Percentiles rank a stretch among this genome's conserved stretches.
These are phyloP conservation scores for Colletotrichum sp. DNA, from an alignment of 2,329 filamentous ascomycete species.

Conservation along the genomic window DNA sequence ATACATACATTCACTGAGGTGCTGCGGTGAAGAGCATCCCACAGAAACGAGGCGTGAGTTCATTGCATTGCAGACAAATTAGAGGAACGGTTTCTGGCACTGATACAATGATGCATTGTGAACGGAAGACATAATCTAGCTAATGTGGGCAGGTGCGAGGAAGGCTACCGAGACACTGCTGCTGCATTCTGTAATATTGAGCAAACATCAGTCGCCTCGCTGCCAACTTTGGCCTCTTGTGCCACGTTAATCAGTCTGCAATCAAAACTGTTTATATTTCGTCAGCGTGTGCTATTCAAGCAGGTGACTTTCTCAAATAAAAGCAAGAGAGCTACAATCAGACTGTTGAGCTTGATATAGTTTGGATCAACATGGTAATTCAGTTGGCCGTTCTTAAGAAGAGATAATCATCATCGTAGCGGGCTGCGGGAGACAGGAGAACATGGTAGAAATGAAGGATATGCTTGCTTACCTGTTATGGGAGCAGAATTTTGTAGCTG, in stretches of 20 bases:
- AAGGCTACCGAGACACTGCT: neutral
- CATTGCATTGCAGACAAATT: neutral
- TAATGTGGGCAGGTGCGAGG: neutral
- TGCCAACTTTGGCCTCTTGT: neutral
- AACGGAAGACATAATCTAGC: neutral
- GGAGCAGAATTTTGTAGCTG: neutral
- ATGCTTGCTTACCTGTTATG: neutral
- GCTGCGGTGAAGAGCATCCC: neutral
- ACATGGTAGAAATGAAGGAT: neutral
- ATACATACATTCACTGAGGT: neutral
- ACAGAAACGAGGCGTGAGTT: neutral
- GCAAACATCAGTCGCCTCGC: neutral
- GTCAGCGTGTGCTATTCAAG: neutral
- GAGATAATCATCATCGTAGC: slow-evolving; percentile 18
- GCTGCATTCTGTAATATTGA: neutral
- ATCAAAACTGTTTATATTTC: neutral
- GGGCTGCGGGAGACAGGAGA: neutral
- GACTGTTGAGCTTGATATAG: slow-evolving; percentile 24
- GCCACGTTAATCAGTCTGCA: neutral
- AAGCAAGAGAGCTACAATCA: slow-evolving; percentile 7
- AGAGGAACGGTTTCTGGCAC: neutral
- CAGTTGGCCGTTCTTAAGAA: slow-evolving; percentile 24
- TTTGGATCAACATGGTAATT: slow-evolving; percentile 20
- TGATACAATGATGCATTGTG: neutral
- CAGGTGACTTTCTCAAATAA: neutral